phyloP scores from a whole-genome alignment of 257 asterid species.

The Linderniella brevidens region DNA sequence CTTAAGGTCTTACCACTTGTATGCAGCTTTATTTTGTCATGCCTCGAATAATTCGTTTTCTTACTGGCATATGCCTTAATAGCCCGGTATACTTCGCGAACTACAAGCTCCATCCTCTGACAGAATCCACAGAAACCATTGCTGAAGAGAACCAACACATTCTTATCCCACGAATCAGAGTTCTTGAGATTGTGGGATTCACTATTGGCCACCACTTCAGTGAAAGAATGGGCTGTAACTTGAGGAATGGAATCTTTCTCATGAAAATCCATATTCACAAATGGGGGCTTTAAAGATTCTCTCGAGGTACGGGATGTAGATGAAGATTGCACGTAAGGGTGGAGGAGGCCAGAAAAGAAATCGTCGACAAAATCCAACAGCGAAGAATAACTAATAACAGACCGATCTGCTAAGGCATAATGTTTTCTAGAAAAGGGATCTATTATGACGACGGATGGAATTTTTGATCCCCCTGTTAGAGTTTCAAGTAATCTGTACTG shows the following conservation, averaged over 20 bases:
- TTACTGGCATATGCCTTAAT: conserved; percentile 32
- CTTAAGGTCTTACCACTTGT: conserved; percentile 24
- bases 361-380: conserved; percentile 41
- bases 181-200: conserved; percentile 25
- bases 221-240: conserved; percentile 42
- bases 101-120: conserved; percentile 84
- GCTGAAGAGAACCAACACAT: conserved; percentile 71
- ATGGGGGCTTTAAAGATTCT: conserved; percentile 63
- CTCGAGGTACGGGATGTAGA: conserved; percentile 24
- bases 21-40: conserved; percentile 19
- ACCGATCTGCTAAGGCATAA: conserved; percentile 35
- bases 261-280: conserved; percentile 81
- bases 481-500: conserved; percentile 60
- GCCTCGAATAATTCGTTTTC: conserved; percentile 27
- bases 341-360: conserved; percentile 52
- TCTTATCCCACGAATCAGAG: conserved; percentile 31
- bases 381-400: conserved; percentile 26
- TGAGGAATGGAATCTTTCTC: conserved; percentile 70
- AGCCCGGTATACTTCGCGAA: conserved; percentile 82
- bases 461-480: conserved; percentile 45
- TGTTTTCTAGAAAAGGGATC: conserved; percentile 51
- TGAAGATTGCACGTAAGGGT: conserved; percentile 55
- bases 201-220: conserved; percentile 51
- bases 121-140: conserved; percentile 94
- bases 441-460: conserved; percentile 63